A percentile compares a stretch with the other conserved stretches of the same genome.
Conservation (phyloP, 805 yeast species). For the Brettanomyces custersianus region DNA sequence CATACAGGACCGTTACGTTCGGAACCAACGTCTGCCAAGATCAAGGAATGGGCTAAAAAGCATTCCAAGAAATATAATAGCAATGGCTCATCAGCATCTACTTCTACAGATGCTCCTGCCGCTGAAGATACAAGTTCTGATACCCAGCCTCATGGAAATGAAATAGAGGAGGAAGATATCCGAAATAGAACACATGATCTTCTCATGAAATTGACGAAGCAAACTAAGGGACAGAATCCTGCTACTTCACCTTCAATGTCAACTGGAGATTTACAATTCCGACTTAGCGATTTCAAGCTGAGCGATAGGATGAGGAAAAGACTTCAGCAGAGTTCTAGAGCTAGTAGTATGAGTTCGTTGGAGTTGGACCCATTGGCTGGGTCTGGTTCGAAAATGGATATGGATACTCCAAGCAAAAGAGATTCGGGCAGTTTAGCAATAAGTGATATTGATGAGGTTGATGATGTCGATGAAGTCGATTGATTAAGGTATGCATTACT, state of each 20-base stretch:
- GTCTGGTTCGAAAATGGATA: no score
- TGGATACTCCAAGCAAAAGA: conserved; percentile 6
- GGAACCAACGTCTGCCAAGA: conserved; percentile 72
- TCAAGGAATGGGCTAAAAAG: conserved; percentile 67
- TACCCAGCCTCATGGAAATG: conserved; percentile 1
- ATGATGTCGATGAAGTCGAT: not conserved
- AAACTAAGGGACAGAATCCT: conserved; percentile 3
- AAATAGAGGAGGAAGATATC: conserved; percentile 14
- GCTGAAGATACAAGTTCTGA: conserved; percentile 12
- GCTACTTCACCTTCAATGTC: conserved; percentile 2
- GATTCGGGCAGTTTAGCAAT: no score
- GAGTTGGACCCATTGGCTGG: conserved; percentile 13
- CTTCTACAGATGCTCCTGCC: not conserved
- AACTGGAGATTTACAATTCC: conserved; percentile 13
- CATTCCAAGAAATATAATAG: conserved; percentile 22
- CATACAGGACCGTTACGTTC: conserved; percentile 76
- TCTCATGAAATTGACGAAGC: conserved; percentile 18
- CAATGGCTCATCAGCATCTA: not conserved
- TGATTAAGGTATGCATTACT: not conserved
- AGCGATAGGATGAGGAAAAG: conserved; percentile 24
- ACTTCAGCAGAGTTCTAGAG: conserved; percentile 11
- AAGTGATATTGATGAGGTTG: not conserved
- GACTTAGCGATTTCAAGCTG: conserved; percentile 18
- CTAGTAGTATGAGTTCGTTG: conserved; percentile 10
- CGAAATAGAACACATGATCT: conserved; percentile 21